Conservation (phyloP, 139 green algal genomes). For the Astrephomene gubernaculifera region DNA sequence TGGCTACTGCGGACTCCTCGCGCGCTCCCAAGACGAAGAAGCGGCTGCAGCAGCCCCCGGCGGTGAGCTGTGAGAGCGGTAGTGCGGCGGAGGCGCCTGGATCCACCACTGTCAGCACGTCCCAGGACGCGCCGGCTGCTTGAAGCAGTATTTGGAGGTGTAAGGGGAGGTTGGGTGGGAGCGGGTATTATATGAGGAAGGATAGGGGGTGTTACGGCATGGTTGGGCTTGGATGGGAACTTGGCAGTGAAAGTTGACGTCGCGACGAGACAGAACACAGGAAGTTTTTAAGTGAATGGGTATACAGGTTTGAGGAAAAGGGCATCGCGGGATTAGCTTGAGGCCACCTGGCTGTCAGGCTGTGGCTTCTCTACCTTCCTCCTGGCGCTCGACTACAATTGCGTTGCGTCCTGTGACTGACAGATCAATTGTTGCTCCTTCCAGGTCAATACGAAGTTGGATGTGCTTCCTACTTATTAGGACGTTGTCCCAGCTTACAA, state of each 20-base stretch:
- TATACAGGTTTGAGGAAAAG: background rate
- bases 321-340: background rate
- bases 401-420: background rate
- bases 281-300: background rate
- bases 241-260: too few species aligned
- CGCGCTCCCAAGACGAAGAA: conserved; percentile 6
- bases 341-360: background rate
- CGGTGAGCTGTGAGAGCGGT: background rate
- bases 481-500: conserved; percentile 5
- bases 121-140: background rate
- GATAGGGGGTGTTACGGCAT: too few species aligned
- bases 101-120: conserved; percentile 13
- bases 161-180: too few species aligned
- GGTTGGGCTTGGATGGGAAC: too few species aligned
- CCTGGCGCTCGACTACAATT: background rate
- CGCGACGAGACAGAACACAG: too few species aligned
- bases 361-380: background rate
- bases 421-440: background rate
- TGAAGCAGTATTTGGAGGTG: too few species aligned
- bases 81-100: background rate
- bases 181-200: too few species aligned
- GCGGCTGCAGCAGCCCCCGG: background rate
- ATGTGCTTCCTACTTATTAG: conserved; percentile 23
- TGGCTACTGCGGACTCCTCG: background rate
- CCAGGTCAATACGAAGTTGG: background rate